Conservation (phyloP, 495 filamentous ascomycete species). For the Paragyromitra xinjiangensis region DNA sequence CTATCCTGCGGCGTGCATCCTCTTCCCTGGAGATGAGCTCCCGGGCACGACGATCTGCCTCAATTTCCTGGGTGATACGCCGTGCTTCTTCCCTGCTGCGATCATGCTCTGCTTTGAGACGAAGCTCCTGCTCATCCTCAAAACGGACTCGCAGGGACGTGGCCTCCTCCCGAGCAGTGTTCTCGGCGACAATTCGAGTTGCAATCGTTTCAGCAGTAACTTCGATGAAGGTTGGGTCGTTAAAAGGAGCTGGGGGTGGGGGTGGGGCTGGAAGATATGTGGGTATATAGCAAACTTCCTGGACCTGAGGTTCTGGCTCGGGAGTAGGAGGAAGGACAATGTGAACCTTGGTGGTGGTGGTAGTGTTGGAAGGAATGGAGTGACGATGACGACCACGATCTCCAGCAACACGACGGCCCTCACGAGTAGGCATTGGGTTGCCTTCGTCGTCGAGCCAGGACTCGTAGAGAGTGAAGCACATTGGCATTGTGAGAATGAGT, state of each 20-base stretch:
- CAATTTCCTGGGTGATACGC: conserved; percentile 26
- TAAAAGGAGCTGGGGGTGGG: background rate
- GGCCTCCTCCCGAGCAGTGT: conserved; percentile 21
- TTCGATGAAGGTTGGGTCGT: conserved; percentile 31
- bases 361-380: conserved; percentile 10
- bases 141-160: conserved; percentile 24
- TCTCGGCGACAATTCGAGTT: conserved; percentile 38
- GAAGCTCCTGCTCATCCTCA: conserved; percentile 18
- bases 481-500: conserved; percentile 26
- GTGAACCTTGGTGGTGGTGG: conserved; percentile 30
- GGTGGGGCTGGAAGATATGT: conserved; percentile 8
- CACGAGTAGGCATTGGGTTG: conserved; percentile 23
- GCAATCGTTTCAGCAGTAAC: conserved; percentile 41
- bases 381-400: conserved; percentile 32
- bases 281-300: conserved; percentile 35
- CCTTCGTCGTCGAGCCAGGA: conserved; percentile 36
- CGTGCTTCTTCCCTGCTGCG: conserved; percentile 37
- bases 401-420: conserved; percentile 22
- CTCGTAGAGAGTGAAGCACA: conserved; percentile 30
- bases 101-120: conserved; percentile 16
- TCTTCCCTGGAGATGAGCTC: conserved; percentile 36
- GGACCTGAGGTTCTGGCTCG: conserved; percentile 20
- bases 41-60: conserved; percentile 12
- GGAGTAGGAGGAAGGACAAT: conserved; percentile 38
- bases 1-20: conserved; percentile 37